A percentile compares a stretch with the other conserved stretches of the same genome.
Evolutionary conservation across 2,329 filamentous ascomycete species (phyloP).

Genomic region (Lachnellula occidentalis): DNA sequence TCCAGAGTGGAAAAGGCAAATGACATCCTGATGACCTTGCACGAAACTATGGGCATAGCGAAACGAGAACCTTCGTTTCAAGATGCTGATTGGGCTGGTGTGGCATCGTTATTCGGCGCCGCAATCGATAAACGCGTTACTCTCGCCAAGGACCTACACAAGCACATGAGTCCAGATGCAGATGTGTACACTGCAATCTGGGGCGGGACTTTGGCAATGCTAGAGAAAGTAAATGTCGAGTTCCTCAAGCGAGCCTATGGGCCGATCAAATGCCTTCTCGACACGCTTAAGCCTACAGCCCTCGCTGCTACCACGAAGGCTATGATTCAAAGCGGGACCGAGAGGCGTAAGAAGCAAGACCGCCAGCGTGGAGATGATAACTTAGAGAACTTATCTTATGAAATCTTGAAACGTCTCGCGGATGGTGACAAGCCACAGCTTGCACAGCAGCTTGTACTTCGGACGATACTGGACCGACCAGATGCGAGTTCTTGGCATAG

Average conservation of each 20-base stretch:
- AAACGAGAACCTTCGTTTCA: conserved; percentile 15
- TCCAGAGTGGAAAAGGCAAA: conserved; percentile 11
- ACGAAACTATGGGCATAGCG: conserved; percentile 10
- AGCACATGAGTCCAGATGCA: conserved; percentile 1
- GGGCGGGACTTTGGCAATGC: conserved; percentile 9
- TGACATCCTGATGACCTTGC: conserved; percentile 8
- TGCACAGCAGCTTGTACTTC: conserved; percentile 27
- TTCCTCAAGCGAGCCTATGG: conserved; percentile 4
- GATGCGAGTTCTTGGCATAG: conserved; percentile 40
- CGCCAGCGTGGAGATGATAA: conserved; percentile 6
- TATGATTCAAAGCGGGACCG: conserved; percentile 10
- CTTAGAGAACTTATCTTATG: conserved; percentile 25
- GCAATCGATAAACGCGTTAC: conserved; percentile 6
- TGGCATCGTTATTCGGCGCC: conserved; percentile 7
- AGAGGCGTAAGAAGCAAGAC: conserved; percentile 8
- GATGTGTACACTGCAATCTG: conserved; percentile 10
- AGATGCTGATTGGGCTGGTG: conserved; percentile 5
- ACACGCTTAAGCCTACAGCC: conserved; percentile 6
- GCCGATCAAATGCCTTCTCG: conserved; percentile 1
- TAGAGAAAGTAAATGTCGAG: conserved; percentile 3
- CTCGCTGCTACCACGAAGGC: conserved; percentile 7
- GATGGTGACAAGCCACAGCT: conserved; percentile 31
- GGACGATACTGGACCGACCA: conserved; percentile 29
- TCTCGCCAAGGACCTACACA: conserved; percentile 3
- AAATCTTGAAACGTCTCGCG: conserved; percentile 22